Evolutionary conservation across 2,329 filamentous ascomycete genomes (phyloP).

Genomic region (Penicillium sp.): DNA sequence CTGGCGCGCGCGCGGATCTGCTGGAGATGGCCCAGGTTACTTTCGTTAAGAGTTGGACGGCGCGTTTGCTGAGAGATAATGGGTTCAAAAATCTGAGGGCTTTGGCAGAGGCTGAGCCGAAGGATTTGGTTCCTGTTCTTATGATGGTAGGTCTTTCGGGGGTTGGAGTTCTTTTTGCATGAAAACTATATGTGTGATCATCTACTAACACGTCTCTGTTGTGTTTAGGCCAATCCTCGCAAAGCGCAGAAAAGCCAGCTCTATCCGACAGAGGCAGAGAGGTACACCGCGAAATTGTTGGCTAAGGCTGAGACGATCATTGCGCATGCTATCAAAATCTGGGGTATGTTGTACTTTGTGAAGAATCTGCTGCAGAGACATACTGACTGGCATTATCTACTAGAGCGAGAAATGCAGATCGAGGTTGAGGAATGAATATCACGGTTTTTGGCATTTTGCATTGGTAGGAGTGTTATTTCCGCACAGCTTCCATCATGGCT

Average conservation of each 20-base stretch:
- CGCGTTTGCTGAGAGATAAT: constrained; percentile 71
- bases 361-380: not conserved
- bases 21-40: constrained; percentile 68
- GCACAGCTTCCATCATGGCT: constrained; percentile 51
- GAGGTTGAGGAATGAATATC: constrained; percentile 33
- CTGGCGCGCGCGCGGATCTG: constrained; percentile 68
- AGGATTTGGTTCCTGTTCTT: constrained; percentile 67
- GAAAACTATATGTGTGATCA: constrained; percentile 1
- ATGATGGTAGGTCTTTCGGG: constrained; percentile 55
- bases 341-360: constrained; percentile 45
- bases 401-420: constrained; percentile 38
- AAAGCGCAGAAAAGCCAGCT: constrained; percentile 53
- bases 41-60: constrained; percentile 74
- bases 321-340: constrained; percentile 65
- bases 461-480: constrained; percentile 25
- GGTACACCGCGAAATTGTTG: constrained; percentile 62
- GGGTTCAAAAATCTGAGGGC: constrained; percentile 67
- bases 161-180: not conserved
- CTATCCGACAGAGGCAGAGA: constrained; percentile 56
- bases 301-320: constrained; percentile 67
- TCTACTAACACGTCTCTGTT: not conserved
- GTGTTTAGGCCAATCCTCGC: constrained; percentile 61
- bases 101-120: constrained; percentile 66
- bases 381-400: constrained; percentile 6
- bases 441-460: not conserved